phyloP scores from a whole-genome alignment of 305 asterid genomes.

The Fraxinus sp. region DNA sequence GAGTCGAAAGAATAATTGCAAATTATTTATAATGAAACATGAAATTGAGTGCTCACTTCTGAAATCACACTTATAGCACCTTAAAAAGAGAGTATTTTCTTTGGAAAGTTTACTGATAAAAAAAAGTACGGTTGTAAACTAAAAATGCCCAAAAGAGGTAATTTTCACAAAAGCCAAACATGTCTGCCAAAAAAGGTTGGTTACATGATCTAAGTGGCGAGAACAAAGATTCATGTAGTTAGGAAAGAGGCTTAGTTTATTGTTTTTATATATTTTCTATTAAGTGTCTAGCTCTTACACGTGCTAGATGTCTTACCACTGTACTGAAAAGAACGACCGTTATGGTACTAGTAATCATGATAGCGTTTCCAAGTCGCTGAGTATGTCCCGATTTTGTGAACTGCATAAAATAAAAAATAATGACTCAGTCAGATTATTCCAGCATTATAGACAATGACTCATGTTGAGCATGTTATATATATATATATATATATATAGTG shows the following conservation, averaged over 20 bases:
- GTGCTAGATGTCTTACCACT: constrained; percentile 43
- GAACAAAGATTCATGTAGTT: neutral
- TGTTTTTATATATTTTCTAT: neutral
- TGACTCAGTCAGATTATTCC: neutral
- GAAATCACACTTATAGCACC: neutral
- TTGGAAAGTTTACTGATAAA: neutral
- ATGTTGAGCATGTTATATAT: neutral
- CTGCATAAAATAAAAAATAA: constrained; percentile 29
- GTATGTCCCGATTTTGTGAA: constrained; percentile 62
- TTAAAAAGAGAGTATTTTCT: neutral
- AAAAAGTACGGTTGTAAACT: neutral
- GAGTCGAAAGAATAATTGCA: neutral
- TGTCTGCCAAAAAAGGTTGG: neutral
- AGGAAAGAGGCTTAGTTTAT: neutral
- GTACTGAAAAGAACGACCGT: constrained; percentile 70
- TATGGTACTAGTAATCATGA: constrained; percentile 64
- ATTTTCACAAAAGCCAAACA: neutral
- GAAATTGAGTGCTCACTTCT: neutral
- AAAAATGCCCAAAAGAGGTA: neutral
- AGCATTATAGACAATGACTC: neutral
- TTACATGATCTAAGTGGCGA: neutral
- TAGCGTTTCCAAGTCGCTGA: constrained; percentile 52
- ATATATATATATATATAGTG: neutral
- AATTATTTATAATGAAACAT: neutral
- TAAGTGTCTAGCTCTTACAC: neutral